Base-by-base conservation (phyloP, 1,139 yeast genomes). In the Taphrina deformans region DNA sequence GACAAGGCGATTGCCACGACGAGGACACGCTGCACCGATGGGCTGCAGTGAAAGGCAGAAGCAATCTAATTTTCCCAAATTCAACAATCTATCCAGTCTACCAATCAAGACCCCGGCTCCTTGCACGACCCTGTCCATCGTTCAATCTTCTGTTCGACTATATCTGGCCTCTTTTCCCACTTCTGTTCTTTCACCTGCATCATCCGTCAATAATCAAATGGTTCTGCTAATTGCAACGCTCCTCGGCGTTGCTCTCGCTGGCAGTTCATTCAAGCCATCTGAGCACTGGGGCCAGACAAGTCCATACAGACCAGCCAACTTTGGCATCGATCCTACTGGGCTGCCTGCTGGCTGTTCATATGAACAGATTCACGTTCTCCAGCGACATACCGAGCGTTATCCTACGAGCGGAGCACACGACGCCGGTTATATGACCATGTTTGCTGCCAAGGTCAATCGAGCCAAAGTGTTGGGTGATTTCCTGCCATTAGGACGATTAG, bases 381-480 rank as follows among this genome's bases (percentile, higher is more conserved):
- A 78, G 69, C 73, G 80, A 40, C 80, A 78, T 67, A 80, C 79
- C 35, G 79, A 78, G 68, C 71, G 80, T 24, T 76, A 72, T 66
- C 80, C 80, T 1, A 76, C 80, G 16, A 71, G 71, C n/a, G 74
- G 75, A 9, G 71, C 75, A 14, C 21, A 27, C n/a, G 53, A 48
- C 16, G 35, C 53, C 5, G 53, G 35, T 1, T 26, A 10, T 14
- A 48, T 48, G 53, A 29, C 35, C 35, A 26, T 18, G 21, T 48
- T 48, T 48, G 53, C 53, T 21, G 33, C 53, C 12, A 48, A 48
- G 3, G 35, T 48, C 21, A 26, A 16, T 10, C 21, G 23, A 10
- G 35, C 35, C 9, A 48, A 48, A 23, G 53, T 23, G 1, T 18
- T 29, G 23, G 35, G 35, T 10, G 53, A 48, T 1, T 48, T 26